A percentile compares a stretch with the other conserved stretches of the same genome.
These are phyloP conservation scores for Magnaporthiopsis incrustans DNA, from an alignment of 2,329 filamentous ascomycete genomes.

Conservation along the genomic window DNA sequence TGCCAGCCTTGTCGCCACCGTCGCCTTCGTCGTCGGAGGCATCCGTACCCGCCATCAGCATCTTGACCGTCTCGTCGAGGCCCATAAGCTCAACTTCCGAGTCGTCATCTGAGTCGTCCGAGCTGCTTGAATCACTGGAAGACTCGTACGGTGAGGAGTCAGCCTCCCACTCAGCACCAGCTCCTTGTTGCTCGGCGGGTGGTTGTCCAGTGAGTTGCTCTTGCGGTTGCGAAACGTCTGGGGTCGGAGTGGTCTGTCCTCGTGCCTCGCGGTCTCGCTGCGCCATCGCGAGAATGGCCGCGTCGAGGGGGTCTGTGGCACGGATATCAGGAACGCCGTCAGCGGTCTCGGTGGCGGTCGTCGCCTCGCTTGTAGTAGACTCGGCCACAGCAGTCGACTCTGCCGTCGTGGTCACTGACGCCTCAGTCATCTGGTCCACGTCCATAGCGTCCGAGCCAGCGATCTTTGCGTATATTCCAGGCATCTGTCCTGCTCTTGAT, in stretches of 20 bases:
- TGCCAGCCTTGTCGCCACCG: slow-evolving; percentile 15
- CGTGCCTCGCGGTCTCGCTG: not conserved
- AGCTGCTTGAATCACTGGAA: slow-evolving; percentile 50
- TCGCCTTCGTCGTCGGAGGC: slow-evolving; percentile 37
- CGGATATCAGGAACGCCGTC: slow-evolving; percentile 3
- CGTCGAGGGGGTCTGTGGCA: slow-evolving; percentile 18
- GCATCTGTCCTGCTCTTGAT: not conserved
- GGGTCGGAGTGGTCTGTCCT: not conserved
- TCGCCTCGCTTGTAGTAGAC: slow-evolving; percentile 3
- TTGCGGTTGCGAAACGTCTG: not conserved
- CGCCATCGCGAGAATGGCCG: slow-evolving; percentile 12
- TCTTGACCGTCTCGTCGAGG: slow-evolving; percentile 73
- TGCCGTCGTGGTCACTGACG: not conserved
- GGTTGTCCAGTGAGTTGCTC: not conserved
- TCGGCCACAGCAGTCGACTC: too few relatives aligned
- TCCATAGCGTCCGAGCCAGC: not conserved
- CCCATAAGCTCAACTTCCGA: slow-evolving; percentile 62
- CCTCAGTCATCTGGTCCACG: slow-evolving; percentile 1
- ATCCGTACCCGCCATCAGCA: slow-evolving; percentile 77
- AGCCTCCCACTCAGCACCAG: slow-evolving; percentile 63
- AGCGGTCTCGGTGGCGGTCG: not conserved
- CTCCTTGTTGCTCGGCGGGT: slow-evolving; percentile 3
- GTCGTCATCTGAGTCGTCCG: slow-evolving; percentile 50
- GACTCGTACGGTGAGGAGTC: slow-evolving; percentile 72
- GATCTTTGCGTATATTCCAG: not conserved